Conservation (phyloP, 2,329 filamentous ascomycete species). For the Fusarium ambrosium region DNA sequence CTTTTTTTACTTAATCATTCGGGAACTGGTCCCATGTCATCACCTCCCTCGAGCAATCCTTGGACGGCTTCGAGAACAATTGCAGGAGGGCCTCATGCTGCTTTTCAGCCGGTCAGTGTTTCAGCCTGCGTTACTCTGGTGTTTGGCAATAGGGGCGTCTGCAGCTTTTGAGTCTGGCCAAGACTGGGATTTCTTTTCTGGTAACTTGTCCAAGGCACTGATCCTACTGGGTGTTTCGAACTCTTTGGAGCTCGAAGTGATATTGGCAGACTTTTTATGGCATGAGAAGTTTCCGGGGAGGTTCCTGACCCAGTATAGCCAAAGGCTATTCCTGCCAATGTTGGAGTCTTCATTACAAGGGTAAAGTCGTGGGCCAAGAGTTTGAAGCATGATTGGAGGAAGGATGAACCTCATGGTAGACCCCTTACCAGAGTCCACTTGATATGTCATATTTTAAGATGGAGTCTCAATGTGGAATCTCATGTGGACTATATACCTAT, state of each 20-base stretch:
- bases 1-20: conserved; percentile 20
- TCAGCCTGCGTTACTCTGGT: conserved; percentile 27
- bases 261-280: conserved; percentile 20
- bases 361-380: neutral
- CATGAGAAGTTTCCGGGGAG: conserved; percentile 14
- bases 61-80: conserved; percentile 7
- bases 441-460: neutral
- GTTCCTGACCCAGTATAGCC: conserved; percentile 2
- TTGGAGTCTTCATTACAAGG: neutral
- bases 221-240: neutral
- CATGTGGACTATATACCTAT: neutral
- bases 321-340: conserved; percentile 10
- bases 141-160: conserved; percentile 20
- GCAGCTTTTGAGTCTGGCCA: conserved; percentile 11
- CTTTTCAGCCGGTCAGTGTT: conserved; percentile 2
- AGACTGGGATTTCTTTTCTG: conserved; percentile 24
- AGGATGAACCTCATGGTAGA: neutral
- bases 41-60: conserved; percentile 7
- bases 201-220: neutral
- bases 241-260: conserved; percentile 1
- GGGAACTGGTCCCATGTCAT: conserved; percentile 3
- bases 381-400: neutral
- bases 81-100: neutral
- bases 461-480: neutral
- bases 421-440: neutral